Evolutionary conservation across 2,329 filamentous ascomycete genomes (phyloP), one percentile per base, ranked within the genome.

Genomic region (Epicoccum sorghinum): DNA sequence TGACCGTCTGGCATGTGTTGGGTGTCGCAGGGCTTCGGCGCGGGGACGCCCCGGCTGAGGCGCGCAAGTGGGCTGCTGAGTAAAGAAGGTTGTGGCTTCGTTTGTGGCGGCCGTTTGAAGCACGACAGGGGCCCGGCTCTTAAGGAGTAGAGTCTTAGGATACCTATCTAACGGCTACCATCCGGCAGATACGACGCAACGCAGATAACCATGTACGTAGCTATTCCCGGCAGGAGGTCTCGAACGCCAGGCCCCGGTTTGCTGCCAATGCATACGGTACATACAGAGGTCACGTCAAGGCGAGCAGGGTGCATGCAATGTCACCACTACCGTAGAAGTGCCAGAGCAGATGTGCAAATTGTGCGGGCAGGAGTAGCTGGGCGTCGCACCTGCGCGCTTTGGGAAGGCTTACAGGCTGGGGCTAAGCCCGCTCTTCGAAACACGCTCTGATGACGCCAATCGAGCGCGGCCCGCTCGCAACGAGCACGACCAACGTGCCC

Each of bases 301-400:
- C 27, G 27, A 9, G 27, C 3, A 29, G 27, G 27, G 27, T 9
- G 9, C 27, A 29, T 6, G 27, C 1, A 29, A 29, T 18, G 18
- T 18, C 18, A 18, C 18, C 18, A 52, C 38, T 38, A n/a, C n/a
- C n/a, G n/a, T n/a, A 36, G 42, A 45, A 55, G 44, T 18, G 27
- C 13, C 23, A 25, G 14, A 23, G 42, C 41, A 47, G 27, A 56
- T 60, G 56, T 62, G 61, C 60, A 57, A 45, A 57, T 43, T 56
- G 54, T 54, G 49, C 58, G 38, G 52, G 37, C 47, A 39, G 54
- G 43, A 38, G 47, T 14, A 22, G 12, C n/a, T 25, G n/a, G 27
- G 25, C 57, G 65, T 66, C 64, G 62, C 66, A 67, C 61, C 53
- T 64, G 55, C 52, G 57, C 57, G 47, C 44, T 64, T 52, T 18